Percentiles rank a stretch among this genome's conserved stretches.
phyloP scores from a whole-genome alignment of 163 green algal species.

The Chlorella variabilis region DNA sequence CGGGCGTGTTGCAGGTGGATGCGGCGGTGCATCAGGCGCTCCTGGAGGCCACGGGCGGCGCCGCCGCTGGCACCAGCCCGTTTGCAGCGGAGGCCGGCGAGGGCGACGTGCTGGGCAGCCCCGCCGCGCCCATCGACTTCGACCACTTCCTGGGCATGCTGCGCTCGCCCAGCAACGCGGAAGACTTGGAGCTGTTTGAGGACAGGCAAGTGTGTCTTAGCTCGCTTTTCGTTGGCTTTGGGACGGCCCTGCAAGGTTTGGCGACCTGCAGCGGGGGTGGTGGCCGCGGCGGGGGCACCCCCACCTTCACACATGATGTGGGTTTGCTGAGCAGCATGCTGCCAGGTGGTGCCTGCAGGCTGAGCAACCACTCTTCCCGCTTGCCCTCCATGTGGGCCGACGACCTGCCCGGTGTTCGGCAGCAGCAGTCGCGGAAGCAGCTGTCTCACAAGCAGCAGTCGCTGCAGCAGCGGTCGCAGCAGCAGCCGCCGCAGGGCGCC shows the following conservation, averaged over 20 bases:
- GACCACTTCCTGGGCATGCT: conserved; percentile 52
- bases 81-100: neutral
- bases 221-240: too few relatives aligned
- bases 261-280: too few relatives aligned
- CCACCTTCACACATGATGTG: too few relatives aligned
- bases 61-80: neutral
- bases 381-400: neutral
- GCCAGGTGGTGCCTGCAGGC: neutral
- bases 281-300: too few relatives aligned
- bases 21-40: conserved; percentile 38
- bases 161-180: conserved; percentile 9
- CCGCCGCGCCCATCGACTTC: conserved; percentile 36
- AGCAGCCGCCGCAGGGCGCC: too few relatives aligned
- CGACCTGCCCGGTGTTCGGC: neutral
- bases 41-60: conserved; percentile 39
- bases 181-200: conserved; percentile 40
- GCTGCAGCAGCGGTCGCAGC: too few relatives aligned
- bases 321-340: too few relatives aligned
- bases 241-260: too few relatives aligned
- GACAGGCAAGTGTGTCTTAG: conserved; percentile 35
- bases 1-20: too few relatives aligned
- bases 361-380: conserved; percentile 23
- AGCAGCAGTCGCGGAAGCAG: too few relatives aligned
- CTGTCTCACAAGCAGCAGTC: too few relatives aligned
- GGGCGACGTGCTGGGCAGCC: neutral